Base-by-base conservation (phyloP, 768 basidiomycete species). In the Amanita rubescens region DNA sequence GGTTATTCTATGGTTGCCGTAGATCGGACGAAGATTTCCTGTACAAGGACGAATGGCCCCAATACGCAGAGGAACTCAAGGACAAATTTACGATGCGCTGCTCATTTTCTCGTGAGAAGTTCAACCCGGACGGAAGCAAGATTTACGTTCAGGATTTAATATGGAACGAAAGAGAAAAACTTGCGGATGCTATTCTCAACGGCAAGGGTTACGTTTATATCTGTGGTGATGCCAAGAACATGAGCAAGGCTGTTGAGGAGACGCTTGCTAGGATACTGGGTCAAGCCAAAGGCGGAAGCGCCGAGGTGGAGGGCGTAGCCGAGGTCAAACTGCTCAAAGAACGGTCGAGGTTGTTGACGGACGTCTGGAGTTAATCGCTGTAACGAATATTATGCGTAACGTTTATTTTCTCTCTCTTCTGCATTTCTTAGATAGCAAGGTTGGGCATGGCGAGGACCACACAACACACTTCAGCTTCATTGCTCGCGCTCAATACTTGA, bases 61-160 rank as follows among this genome's bases (percentile, higher is more conserved):
- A 82, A 63, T 97, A 97, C 70, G 69, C 69, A 42, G 80, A 82
- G 55, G 94, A 94, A 66, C 82, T 99, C 49, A 82, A 85, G 60
- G 94, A 90, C 62, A 96, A 96, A 67, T 93, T 99, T 76, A 75
- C 77, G 56, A 77, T 99, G 73, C 87, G 89, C 67, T 77, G 76
- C 58, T 92, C 96, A 4, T 92, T 97, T 76, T 97, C 94, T 38
- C 87, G 93, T 49, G 86, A 94, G 53, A 83, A 82, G n/a, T 90
- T 80, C 75, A 90, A 87, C 68, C 80, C 89, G 5, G 92, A 94
- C 59, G 89, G 93, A 22, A 76, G 87, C 76, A 99, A 98, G 77
- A 90, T 95, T 63, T 99, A 99, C 71, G 96, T 99, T n/a, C 96
- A 99, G 71, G 93, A 99, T 69, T 74, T 97, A 54, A 72, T 99